A percentile compares a stretch with the other conserved stretches of the same genome.
These are phyloP conservation scores for Talaromyces trachyspermus DNA, from an alignment of 495 filamentous ascomycete species.

Conservation along the genomic window DNA sequence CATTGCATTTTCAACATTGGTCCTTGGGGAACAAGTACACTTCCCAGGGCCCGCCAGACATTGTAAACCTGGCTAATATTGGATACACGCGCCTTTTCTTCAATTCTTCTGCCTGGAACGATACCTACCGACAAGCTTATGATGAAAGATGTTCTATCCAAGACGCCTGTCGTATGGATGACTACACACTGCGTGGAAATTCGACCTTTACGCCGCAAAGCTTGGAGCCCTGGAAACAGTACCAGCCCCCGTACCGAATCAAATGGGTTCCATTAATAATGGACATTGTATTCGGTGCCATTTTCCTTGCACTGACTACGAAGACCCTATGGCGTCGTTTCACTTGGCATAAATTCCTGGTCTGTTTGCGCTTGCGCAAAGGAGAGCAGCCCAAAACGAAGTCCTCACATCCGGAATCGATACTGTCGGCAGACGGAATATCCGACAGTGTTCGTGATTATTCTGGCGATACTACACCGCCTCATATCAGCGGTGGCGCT, in stretches of 20 bases:
- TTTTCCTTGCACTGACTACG: slow-evolving; percentile 1
- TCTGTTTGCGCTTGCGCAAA: neutral
- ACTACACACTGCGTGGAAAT: slow-evolving; percentile 24
- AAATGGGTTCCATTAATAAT: slow-evolving; percentile 7
- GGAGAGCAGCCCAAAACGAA: neutral
- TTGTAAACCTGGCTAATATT: slow-evolving; percentile 21
- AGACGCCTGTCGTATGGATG: slow-evolving; percentile 25
- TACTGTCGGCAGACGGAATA: neutral
- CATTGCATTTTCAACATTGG: slow-evolving; percentile 33
- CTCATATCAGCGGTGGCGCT: neutral
- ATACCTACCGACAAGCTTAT: slow-evolving; percentile 16
- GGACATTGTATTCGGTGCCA: slow-evolving; percentile 3
- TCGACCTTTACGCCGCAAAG: slow-evolving; percentile 16
- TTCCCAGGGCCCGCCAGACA: slow-evolving; percentile 26
- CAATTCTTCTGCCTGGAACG: slow-evolving; percentile 28
- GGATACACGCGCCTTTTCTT: slow-evolving; percentile 34
- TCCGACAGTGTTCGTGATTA: neutral
- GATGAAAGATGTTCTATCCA: slow-evolving; percentile 15
- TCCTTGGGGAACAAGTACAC: slow-evolving; percentile 25
- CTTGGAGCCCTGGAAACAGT: slow-evolving; percentile 12
- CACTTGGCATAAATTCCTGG: slow-evolving; percentile 6
- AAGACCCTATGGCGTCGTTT: slow-evolving; percentile 9
- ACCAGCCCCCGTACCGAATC: slow-evolving; percentile 3
- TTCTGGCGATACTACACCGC: neutral
- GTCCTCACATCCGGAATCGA: neutral